A percentile compares a stretch with the other conserved stretches of the same genome.
These are phyloP conservation scores for Nephelium lappaceum DNA, from an alignment of 345 rosid genomes.

Conservation along the genomic window DNA sequence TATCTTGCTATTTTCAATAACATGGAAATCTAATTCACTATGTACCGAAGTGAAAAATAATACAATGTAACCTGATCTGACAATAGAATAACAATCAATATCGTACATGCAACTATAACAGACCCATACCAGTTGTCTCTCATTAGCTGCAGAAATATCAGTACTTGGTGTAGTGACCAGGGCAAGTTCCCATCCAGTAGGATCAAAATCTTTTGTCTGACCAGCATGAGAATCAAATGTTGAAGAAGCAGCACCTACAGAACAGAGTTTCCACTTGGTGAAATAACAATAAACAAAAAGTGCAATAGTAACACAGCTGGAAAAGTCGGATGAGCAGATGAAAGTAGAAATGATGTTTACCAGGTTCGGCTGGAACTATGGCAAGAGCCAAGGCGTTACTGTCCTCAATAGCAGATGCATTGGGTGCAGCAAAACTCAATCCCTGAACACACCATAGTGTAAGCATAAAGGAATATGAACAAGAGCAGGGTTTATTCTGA, in stretches of 20 bases:
- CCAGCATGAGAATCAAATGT: constrained; percentile 52
- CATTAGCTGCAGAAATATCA: constrained; percentile 73
- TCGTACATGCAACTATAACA: not conserved
- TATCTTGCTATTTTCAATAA: not conserved
- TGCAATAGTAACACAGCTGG: not conserved
- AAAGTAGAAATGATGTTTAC: constrained; percentile 30
- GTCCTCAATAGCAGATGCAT: constrained; percentile 82
- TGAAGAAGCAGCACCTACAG: constrained; percentile 52
- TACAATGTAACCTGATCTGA: not conserved
- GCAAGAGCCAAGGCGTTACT: constrained; percentile 93
- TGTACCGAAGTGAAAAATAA: not conserved
- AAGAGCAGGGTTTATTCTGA: not conserved
- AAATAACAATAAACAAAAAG: constrained; percentile 8
- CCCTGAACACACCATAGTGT: constrained; percentile 52
- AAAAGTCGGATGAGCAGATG: not conserved
- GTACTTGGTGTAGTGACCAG: constrained; percentile 76
- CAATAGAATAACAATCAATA: not conserved
- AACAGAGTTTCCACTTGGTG: constrained; percentile 7
- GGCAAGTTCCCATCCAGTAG: constrained; percentile 97
- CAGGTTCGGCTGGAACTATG: constrained; percentile 68
- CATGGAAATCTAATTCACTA: not conserved
- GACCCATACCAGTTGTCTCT: constrained; percentile 74
- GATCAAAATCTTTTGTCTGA: constrained; percentile 70
- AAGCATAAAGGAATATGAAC: constrained; percentile 6
- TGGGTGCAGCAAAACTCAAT: constrained; percentile 47